Conservation (phyloP, 257 asterid genomes). For the Przewalskia tangutica region DNA sequence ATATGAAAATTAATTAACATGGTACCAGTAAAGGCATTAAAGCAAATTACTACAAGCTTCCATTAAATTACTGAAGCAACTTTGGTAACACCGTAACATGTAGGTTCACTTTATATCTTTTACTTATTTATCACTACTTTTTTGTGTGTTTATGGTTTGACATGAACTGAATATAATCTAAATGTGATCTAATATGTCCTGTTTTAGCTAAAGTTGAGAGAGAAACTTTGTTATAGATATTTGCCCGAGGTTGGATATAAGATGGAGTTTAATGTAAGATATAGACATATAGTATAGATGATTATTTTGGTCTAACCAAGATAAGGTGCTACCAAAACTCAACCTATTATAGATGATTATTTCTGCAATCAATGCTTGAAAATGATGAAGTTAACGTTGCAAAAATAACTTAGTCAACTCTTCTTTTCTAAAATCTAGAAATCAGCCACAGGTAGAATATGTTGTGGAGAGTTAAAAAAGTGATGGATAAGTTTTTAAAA, state of each 20-base stretch:
- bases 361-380: neutral
- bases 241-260: neutral
- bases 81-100: neutral
- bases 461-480: neutral
- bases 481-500: neutral
- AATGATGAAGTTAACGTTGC: neutral
- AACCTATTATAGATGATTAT: neutral
- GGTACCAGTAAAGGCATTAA: neutral
- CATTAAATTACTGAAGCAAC: neutral
- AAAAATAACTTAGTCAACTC: neutral
- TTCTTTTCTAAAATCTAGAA: neutral
- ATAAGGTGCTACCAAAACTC: neutral
- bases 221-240: neutral
- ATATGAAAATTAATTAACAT: neutral
- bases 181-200: neutral
- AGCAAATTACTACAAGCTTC: neutral
- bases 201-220: neutral
- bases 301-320: neutral
- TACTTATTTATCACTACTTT: neutral
- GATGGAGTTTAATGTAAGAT: neutral
- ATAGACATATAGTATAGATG: neutral
- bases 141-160: neutral
- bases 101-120: neutral
- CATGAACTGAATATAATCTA: neutral
- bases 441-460: neutral